Evolutionary conservation across 1,284 basidiomycete genomes (phyloP), one percentile per base, ranked within the genome.

Genomic region (Boletus holoroseus): DNA sequence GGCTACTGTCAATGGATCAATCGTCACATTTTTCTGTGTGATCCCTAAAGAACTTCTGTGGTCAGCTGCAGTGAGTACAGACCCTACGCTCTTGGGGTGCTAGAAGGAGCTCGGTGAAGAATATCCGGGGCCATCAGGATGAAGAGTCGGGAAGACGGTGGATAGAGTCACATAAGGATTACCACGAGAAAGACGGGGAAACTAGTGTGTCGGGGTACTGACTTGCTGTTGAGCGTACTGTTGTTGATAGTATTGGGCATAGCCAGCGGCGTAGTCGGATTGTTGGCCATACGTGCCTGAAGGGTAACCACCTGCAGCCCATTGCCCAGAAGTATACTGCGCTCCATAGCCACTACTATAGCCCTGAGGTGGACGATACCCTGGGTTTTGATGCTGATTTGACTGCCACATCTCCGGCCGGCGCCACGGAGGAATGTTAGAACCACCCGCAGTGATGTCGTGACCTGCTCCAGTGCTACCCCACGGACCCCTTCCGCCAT

Each of bases 381-480:
- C 78, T 27, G 67, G 49, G 54, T 71, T 75, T 57, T 75, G 74
- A 50, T 75, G 72, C 54, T 63, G 62, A 35, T 66, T 76, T 54
- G 81, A 80, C 59, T 82, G 79, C 88, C 88, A 91, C 53, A 83
- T 81, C 70, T 91, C 88, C 9, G 88, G 88, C 54, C 87, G 84
- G 63, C 88, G 86, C 88, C 88, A 91, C 28, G 88, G 88, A 62
- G 88, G 88, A 54, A 91, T 78, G 62, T 86, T 88, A 46, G 84
- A 82, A 54, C 88, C 86, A 53, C 85, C 86, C 50, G 80, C 83
- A 18, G 85, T 85, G 58, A 90, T 85, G 60, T 88, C 85, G 55
- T 84, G 81, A 41, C 81, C 82, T 58, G 76, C 77, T 56, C 69
- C 72, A 22, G 81, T 75, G 51, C 77, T 81, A 38, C 77, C 74